Base-by-base conservation (phyloP, 345 rosid genomes). In the Eutrema yunnanense region DNA sequence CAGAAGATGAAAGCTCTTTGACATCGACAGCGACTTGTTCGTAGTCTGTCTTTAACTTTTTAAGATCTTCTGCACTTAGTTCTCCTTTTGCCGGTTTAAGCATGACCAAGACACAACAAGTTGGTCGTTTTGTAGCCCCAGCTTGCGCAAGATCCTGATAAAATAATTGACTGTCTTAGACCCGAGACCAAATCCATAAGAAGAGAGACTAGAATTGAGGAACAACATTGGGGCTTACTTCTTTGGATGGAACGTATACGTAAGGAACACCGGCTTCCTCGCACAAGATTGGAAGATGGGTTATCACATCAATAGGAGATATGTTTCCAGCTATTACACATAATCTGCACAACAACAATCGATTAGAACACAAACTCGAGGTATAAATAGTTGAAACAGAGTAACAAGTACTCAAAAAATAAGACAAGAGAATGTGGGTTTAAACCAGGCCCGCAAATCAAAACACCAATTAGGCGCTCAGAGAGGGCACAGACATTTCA, bases 321-420 rank as follows among this genome's bases (percentile, higher is more conserved):
- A 95, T 95, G 82, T 95, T 95, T 65, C 96, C 99, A 49, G 98
- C 99, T 44, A 95, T 92, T 52, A 95, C 88, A 40, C 99, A 95
- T 46, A 95, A 56, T 63, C 99, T 95, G 84, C 84, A 79, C 2
- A 37, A 10, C 1, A 41, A 32, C 13, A 49, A 6, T 13, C 4
- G 3, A 26, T 61, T 61, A 52, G 5, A 58, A 13, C 49, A 60
- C 11, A 56, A 57, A 46, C 2, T 4, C 3, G 2, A 59, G 2
- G 9, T 7, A 33, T 0, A 7, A 22, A 2, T 6, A 26, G 33
- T 8, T 2, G 2, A 13, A 48, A 10, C 30, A 2, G 48, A 29
- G 27, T 47, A 2, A 0, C 6, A 40, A 13, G 5, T 2, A 22
- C 0, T 4, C 12, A 0, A 4, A 4, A 6, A 58, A 59, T 0